phyloP scores from a whole-genome alignment of 2,329 filamentous ascomycete genomes.

The Podosphaera leucotricha region DNA sequence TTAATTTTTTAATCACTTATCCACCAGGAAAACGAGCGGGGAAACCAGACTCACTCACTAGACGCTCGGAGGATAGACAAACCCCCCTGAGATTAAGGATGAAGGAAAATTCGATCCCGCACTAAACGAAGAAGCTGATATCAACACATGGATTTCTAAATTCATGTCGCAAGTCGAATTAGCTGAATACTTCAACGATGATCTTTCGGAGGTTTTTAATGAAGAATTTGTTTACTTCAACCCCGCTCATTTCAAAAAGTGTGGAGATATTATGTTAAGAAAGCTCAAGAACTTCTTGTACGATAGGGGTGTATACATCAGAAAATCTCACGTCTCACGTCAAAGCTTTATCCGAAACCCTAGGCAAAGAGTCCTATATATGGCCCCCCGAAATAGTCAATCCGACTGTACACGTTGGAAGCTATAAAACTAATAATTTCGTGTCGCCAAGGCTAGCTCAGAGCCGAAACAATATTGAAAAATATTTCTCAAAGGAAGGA shows the following conservation, averaged over 20 bases:
- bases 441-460: neutral
- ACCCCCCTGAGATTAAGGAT: neutral
- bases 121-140: neutral
- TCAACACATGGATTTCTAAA: neutral
- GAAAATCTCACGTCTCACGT: neutral
- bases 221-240: conserved; percentile 1
- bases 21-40: too few species aligned
- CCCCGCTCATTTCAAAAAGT: neutral
- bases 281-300: neutral
- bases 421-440: neutral
- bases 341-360: neutral
- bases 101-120: neutral
- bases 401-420: neutral
- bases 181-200: neutral
- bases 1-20: too few species aligned
- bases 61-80: too few species aligned
- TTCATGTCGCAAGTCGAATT: conserved; percentile 1
- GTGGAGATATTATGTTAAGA: neutral
- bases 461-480: neutral
- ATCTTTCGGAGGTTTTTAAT: neutral
- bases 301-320: neutral
- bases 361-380: neutral
- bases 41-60: too few species aligned
- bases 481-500: neutral
- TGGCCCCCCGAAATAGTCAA: neutral